Percentiles rank a stretch among this genome's conserved stretches.
Conservation (phyloP, 2,329 filamentous ascomycete species). For the Colletotrichum spinosum region DNA sequence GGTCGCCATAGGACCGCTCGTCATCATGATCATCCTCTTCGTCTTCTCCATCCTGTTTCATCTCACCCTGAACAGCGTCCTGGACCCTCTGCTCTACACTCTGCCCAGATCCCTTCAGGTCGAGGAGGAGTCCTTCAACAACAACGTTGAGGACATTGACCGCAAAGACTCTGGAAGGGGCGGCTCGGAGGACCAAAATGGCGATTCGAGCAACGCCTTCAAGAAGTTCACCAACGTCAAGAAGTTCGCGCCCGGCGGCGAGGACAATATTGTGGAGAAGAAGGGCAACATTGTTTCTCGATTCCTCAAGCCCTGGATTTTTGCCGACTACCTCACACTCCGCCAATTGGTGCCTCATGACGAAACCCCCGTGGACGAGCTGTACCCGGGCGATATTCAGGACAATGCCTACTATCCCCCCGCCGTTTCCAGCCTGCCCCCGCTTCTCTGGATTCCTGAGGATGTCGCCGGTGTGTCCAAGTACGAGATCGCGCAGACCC, state of each 20-base stretch:
- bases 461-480: constrained; percentile 79
- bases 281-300: constrained; percentile 71
- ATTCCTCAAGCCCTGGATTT: constrained; percentile 83
- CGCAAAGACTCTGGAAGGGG: constrained; percentile 39
- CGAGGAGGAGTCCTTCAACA: constrained; percentile 51
- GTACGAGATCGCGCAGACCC: constrained; percentile 81
- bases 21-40: constrained; percentile 81
- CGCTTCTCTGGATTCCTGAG: constrained; percentile 86
- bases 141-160: constrained; percentile 29
- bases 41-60: constrained; percentile 84
- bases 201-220: constrained; percentile 36
- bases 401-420: constrained; percentile 81
- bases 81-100: constrained; percentile 78
- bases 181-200: constrained; percentile 35
- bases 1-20: constrained; percentile 74
- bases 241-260: constrained; percentile 32
- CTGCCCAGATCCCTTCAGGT: constrained; percentile 72
- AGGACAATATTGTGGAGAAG: constrained; percentile 42
- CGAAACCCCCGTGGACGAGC: constrained; percentile 57
- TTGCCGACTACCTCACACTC: constrained; percentile 78
- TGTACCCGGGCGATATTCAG: constrained; percentile 72
- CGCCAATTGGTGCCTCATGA: constrained; percentile 75
- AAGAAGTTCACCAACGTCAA: constrained; percentile 38
- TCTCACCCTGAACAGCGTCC: constrained; percentile 74
- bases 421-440: constrained; percentile 69